These are phyloP conservation scores for Bipolaris bicolor DNA, from an alignment of 2,329 filamentous ascomycete genomes.

Conservation along the genomic window DNA sequence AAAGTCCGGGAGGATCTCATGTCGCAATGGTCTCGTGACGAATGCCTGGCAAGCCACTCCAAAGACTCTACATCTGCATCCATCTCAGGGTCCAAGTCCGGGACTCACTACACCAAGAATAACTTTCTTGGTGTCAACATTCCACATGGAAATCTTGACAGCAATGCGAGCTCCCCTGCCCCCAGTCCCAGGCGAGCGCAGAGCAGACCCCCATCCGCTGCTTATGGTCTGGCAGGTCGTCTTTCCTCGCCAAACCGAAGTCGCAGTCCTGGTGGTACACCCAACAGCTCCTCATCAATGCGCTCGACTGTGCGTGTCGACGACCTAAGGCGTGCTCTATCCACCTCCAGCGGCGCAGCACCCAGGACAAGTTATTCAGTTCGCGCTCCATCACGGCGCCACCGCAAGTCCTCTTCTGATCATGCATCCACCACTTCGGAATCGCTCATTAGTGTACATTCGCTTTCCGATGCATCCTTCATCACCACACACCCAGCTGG, in stretches of 20 bases:
- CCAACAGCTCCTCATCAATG: conserved; percentile 45
- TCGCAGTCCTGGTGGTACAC: conserved; percentile 39
- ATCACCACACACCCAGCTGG: conserved; percentile 34
- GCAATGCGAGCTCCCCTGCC: conserved; percentile 37
- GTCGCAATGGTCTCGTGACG: conserved; percentile 78
- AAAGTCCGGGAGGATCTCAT: conserved; percentile 77
- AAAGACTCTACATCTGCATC: conserved; percentile 74
- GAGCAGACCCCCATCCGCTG: conserved; percentile 40
- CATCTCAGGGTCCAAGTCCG: conserved; percentile 72
- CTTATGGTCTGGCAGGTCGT: conserved; percentile 46
- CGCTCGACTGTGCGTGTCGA: conserved; percentile 52
- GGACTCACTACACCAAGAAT: conserved; percentile 38
- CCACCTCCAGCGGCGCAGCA: conserved; percentile 38
- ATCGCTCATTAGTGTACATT: conserved; percentile 74
- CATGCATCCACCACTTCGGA: conserved; percentile 65
- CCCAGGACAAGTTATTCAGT: conserved; percentile 42
- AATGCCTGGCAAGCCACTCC: conserved; percentile 70
- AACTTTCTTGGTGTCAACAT: conserved; percentile 64
- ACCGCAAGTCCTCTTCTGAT: conserved; percentile 48
- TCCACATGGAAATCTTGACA: conserved; percentile 46
- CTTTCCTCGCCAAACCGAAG: conserved; percentile 36
- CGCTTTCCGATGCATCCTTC: conserved; percentile 68
- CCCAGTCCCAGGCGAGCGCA: conserved; percentile 42
- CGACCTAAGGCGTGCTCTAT: conserved; percentile 55
- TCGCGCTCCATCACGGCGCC: conserved; percentile 32